phyloP scores from a whole-genome alignment of 768 basidiomycete species.

The Phaffia tasmanica region DNA sequence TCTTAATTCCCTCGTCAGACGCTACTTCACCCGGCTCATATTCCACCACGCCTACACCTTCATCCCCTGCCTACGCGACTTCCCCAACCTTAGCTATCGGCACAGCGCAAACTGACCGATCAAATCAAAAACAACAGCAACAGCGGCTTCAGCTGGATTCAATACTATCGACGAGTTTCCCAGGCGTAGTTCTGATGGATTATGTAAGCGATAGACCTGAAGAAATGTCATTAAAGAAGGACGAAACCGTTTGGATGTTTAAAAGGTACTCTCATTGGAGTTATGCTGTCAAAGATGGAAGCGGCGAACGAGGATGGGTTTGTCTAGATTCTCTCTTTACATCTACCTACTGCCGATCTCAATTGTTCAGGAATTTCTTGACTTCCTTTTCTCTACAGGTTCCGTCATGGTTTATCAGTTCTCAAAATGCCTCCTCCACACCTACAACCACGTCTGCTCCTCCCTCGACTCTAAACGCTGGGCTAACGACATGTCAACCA shows the following conservation, averaged over 20 bases:
- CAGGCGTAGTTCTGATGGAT: constrained; percentile 91
- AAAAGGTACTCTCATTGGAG: constrained; percentile 99
- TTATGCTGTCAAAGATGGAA: constrained; percentile 40
- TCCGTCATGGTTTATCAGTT: constrained; percentile 15
- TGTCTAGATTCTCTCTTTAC: background rate
- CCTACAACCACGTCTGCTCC: background rate
- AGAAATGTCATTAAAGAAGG: constrained; percentile 77
- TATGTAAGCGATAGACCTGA: constrained; percentile 89
- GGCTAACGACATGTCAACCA: constrained; percentile 14
- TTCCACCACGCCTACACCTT: constrained; percentile 14
- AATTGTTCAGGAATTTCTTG: background rate
- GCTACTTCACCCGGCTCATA: constrained; percentile 6
- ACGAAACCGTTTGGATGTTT: constrained; percentile 80
- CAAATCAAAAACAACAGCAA: constrained; percentile 31
- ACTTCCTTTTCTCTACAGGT: background rate
- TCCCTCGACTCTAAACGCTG: background rate
- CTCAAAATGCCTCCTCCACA: background rate
- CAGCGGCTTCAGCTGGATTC: constrained; percentile 69
- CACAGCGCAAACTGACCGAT: background rate
- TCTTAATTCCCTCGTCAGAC: constrained; percentile 19
- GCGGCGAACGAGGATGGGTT: constrained; percentile 12
- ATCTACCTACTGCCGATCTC: background rate
- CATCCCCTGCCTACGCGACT: constrained; percentile 35
- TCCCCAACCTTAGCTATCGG: constrained; percentile 34
- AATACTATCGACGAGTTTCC: constrained; percentile 96